Evolutionary conservation across 352 stramenopile genomes (phyloP), one percentile per base, ranked within the genome.

Genomic region (Globisporangium nodosum): DNA sequence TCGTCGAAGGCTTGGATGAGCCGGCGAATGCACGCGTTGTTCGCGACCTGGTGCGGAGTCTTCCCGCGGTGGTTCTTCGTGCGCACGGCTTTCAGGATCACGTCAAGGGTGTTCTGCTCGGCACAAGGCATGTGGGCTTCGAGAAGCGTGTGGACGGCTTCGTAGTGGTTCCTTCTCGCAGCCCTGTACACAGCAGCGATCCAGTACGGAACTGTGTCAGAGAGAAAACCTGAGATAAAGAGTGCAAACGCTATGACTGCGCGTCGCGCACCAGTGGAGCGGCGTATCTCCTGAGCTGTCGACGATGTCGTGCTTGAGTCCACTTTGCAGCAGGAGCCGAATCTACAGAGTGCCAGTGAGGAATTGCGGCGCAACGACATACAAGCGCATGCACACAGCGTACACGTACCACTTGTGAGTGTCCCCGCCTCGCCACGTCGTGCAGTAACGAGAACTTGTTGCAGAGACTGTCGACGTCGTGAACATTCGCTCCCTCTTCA

Each of bases 361-460:
- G 24, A 24, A 21, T 5, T 20, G n/a, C 18, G n/a, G 4, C 30
- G 5, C 11, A 33, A 8, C 24, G 24, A 40, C 15, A 20, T 7
- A 12, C 11, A 15, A 24, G 33, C 33, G 5, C 33, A 37, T 37
- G 12, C 13, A 9, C 43, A 54, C 11, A 16, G 12, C 18, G 40
- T n/a, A 33, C 5, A 54, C 70, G 18, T 68, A 90, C 78, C 39
- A 88, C 75, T 57, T 69, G 48, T 4, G 58, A 59, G 54, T 88
- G 73, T 3, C 81, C 81, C 40, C 76, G 66, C 50, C 81, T 68
- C 40, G 76, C 78, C 20, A 75, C 72, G 52, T 91, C 81, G 48
- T 91, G 81, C 16, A 91, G 53, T 9, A 91, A 53, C 13, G 81
- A 81, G 56, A 86, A 88, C 1, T 67, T 66, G 49, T 91, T 91